Conservation (phyloP, 331 rosid genomes). For the Dryas integrifolia region DNA sequence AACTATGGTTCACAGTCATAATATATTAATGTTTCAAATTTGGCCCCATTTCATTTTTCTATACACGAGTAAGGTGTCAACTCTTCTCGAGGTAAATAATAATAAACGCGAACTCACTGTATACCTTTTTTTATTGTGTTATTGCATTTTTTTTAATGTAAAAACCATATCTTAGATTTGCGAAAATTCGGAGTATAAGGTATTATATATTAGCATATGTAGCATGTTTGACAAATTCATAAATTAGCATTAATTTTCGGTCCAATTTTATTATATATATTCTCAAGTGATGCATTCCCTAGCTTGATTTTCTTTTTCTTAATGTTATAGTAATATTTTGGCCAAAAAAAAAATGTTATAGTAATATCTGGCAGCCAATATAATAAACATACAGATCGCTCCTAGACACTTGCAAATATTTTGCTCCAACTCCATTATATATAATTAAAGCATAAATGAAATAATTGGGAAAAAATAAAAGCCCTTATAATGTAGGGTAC, state of each 20-base stretch:
- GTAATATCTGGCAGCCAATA: too few species aligned
- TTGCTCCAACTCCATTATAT: neutral
- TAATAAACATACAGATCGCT: neutral
- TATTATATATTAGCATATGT: neutral
- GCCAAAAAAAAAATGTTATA: too few species aligned
- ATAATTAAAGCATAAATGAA: neutral
- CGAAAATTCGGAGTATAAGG: neutral
- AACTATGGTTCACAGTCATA: too few species aligned
- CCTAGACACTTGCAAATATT: neutral
- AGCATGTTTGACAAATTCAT: constrained; percentile 1
- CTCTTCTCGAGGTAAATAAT: constrained; percentile 8
- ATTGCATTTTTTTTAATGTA: neutral
- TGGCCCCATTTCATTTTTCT: too few species aligned
- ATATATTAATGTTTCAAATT: too few species aligned
- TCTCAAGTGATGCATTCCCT: neutral
- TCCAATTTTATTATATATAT: neutral
- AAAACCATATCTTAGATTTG: neutral
- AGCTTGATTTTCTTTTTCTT: neutral
- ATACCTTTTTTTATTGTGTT: neutral
- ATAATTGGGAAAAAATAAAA: neutral
- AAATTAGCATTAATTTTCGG: neutral
- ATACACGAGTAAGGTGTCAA: neutral
- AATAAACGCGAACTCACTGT: neutral
- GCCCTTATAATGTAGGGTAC: too few species aligned
- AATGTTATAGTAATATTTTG: too few species aligned